Conservation (phyloP, 805 yeast species). For the Monosporozyma yasuniensis region DNA sequence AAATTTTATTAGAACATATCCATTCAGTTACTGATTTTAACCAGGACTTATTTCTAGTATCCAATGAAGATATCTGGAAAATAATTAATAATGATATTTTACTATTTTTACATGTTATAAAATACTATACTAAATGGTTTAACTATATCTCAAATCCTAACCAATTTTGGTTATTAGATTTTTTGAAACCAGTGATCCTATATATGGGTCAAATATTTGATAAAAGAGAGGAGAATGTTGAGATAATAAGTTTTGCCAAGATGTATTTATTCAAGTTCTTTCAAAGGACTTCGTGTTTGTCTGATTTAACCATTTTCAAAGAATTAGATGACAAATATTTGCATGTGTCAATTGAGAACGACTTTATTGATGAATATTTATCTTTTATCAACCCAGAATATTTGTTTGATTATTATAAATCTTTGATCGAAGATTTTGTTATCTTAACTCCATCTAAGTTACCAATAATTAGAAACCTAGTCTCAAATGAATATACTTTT, state of each 20-base stretch:
- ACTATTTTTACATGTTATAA: conserved; percentile 17
- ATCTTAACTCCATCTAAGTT: conserved; percentile 16
- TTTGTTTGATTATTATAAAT: conserved; percentile 10
- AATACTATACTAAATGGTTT: conserved; percentile 15
- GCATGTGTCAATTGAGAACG: conserved; percentile 10
- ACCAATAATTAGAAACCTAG: conserved; percentile 19
- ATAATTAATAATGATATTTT: conserved; percentile 16
- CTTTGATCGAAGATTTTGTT: conserved; percentile 8
- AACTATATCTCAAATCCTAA: neutral
- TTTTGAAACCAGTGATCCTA: conserved; percentile 8
- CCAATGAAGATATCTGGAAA: conserved; percentile 9
- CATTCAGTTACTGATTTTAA: conserved; percentile 10
- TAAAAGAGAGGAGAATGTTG: conserved; percentile 11
- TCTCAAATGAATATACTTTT: conserved; percentile 15
- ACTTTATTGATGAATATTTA: conserved; percentile 16
- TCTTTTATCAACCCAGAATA: conserved; percentile 27
- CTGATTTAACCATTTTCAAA: conserved; percentile 11
- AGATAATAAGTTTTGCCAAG: conserved; percentile 15
- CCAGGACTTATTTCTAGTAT: conserved; percentile 14
- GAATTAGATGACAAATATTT: conserved; percentile 16
- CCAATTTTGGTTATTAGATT: conserved; percentile 11
- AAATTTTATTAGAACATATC: conserved; percentile 8
- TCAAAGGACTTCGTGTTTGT: conserved; percentile 18
- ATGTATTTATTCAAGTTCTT: conserved; percentile 20
- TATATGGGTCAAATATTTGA: conserved; percentile 17